phyloP scores from a whole-genome alignment of 495 filamentous ascomycete species.

The Clavariopsis aquatica region DNA sequence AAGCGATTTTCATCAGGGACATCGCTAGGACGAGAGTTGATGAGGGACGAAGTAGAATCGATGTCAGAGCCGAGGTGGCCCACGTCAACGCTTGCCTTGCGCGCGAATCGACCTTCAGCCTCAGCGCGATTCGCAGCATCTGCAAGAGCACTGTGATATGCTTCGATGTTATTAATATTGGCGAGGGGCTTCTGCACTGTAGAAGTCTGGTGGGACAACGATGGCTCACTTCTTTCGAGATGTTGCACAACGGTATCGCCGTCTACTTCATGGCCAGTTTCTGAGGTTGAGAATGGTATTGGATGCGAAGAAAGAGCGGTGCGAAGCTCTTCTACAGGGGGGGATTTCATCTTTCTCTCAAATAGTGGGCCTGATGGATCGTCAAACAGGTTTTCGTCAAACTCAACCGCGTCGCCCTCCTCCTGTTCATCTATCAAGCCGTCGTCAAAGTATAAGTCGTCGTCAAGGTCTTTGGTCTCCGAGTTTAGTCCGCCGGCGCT shows the following conservation, averaged over 20 bases:
- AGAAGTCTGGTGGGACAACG: slow-evolving; percentile 31
- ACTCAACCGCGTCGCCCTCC: slow-evolving; percentile 28
- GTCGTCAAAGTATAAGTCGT: slow-evolving; percentile 46
- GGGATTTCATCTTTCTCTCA: slow-evolving; percentile 29
- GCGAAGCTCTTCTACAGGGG: slow-evolving; percentile 8
- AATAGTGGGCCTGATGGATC: slow-evolving; percentile 37
- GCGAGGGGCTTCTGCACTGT: slow-evolving; percentile 16
- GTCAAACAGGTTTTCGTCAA: slow-evolving; percentile 44
- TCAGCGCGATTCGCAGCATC: slow-evolving; percentile 73
- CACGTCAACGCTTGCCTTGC: slow-evolving; percentile 50
- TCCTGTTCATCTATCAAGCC: slow-evolving; percentile 42
- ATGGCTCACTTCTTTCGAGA: slow-evolving; percentile 25
- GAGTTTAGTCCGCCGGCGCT: slow-evolving; percentile 51
- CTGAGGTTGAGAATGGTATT: slow-evolving; percentile 9
- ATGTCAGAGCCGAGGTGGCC: slow-evolving; percentile 22
- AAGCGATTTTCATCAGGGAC: slow-evolving; percentile 44
- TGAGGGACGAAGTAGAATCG: slow-evolving; percentile 32
- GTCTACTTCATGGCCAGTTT: slow-evolving; percentile 28
- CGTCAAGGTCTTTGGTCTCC: slow-evolving; percentile 42
- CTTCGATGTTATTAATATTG: slow-evolving; percentile 54
- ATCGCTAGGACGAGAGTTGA: slow-evolving; percentile 43
- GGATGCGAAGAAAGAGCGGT: slow-evolving; percentile 26
- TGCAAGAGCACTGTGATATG: slow-evolving; percentile 79
- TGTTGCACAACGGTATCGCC: slow-evolving; percentile 16
- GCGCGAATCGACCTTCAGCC: slow-evolving; percentile 66